Evolutionary conservation across 192 early-diverging fungal species (phyloP), one percentile per base, ranked within the genome.

Genomic region (Coemansia sp.): DNA sequence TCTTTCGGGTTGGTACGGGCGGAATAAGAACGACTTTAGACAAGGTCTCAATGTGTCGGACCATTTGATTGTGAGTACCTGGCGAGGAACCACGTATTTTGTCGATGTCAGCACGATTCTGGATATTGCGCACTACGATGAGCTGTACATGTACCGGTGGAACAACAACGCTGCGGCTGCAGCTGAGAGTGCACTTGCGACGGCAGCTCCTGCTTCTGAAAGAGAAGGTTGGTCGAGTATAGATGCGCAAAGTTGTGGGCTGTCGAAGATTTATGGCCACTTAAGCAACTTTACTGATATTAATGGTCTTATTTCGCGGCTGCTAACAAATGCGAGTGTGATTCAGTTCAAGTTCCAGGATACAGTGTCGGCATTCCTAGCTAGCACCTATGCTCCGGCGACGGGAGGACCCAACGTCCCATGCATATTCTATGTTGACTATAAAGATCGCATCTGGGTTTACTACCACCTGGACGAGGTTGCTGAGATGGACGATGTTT

Each of bases 341-440:
- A 66, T 82, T 33, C 79, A 76, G 57, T 82, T 82, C 68, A 82
- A 82, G 62, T 82, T 82, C 58, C 79, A 82, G 55, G 79, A 82
- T 27, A 82, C 79, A 6, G 79, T 82, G 30, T 76, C 79, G 5
- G 79, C 79, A 0, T 82, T 82, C 50, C 57, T 82, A 67, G 67
- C 79, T 20, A 74, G 73, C 65, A 76, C 74, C 1, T 82, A 74
- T 62, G 79, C 79, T 51, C 79, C 79, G 0, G 79, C 71, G 9
- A 82, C 79, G 1, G 79, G 79, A 21, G 79, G 79, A 3, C 79
- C 79, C 33, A 83, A 77, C n/a, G 71, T 78, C 14, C 80, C 80
- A n/a, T 83, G 80, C 19, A 62, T 83, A 29, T 83, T 83, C 51
- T 83, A 83, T 22, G 75, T 83, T 21, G 80, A 83, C 72, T 78